Evolutionary conservation across 345 rosid genomes (phyloP), one percentile per base, ranked within the genome.

Genomic region (Corchorus olitorius): DNA sequence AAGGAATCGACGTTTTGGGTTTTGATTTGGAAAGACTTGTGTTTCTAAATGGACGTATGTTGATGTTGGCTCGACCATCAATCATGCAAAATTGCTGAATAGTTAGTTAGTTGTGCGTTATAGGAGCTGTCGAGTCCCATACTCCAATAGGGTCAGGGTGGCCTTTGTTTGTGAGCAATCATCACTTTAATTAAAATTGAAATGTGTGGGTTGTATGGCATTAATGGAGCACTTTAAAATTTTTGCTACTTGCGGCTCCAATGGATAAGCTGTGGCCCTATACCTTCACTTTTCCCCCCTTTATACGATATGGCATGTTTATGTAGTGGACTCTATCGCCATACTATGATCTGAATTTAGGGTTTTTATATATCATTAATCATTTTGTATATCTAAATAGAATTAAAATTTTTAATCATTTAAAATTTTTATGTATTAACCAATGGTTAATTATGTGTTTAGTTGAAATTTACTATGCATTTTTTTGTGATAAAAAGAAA

Each of bases 221-320:
- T 68, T 6, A 34, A 37, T 70, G 27, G 27, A 49, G 14, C 58
- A 69, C 59, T 8, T 33, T 50, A 8, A 8, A 27, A n/a, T n/a
- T 14, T 41, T 3, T 8, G 73, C 39, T 33, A 52, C 13, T 49
- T 70, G 45, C 9, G 59, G 27, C 27, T 50, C 15, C 16, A 33
- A 50, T 50, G 46, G 60, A 70, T 22, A 48, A 68, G 55, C 39
- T 48, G 33, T 48, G 71, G 54, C 71, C 71, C 71, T 20, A 19
- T 17, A 45, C 1, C 48, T 45, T 45, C 8, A 45, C 48, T 8
- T 8, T 45, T 45, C 9, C 48, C 48, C 10, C 6, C 8, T 45
- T 5, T 6, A 45, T 0, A 19, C 45, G 8, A 14, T 7, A 15
- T 35, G 16, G 41, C 52, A 10, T 41, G 52, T 48, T 43, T 9